These are phyloP conservation scores for Lentinula lateritia DNA, from an alignment of 768 basidiomycete genomes.

Conservation along the genomic window DNA sequence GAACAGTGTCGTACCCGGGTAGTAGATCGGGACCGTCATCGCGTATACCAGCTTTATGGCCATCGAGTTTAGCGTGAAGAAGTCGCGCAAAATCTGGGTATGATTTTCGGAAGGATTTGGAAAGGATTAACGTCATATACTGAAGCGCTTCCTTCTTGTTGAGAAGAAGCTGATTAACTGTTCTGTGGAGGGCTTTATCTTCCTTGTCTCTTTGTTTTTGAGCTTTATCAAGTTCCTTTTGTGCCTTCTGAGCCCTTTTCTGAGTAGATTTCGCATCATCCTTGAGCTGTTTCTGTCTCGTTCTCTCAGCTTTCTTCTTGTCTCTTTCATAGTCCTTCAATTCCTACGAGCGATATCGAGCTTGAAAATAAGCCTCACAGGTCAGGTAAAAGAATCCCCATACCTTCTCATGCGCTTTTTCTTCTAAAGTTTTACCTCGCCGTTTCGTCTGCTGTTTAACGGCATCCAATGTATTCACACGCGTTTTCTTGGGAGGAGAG, in stretches of 20 bases:
- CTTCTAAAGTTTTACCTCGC: background rate
- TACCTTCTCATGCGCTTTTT: background rate
- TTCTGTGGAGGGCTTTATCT: background rate
- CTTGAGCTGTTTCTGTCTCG: background rate
- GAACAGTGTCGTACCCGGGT: background rate
- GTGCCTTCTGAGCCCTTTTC: background rate
- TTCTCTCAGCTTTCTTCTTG: background rate
- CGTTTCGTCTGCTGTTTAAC: background rate
- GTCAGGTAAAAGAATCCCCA: background rate
- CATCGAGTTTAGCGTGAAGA: background rate
- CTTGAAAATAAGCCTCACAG: too few species aligned
- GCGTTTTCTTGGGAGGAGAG: constrained; percentile 1
- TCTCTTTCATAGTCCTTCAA: background rate
- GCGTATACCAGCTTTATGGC: background rate
- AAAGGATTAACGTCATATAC: background rate
- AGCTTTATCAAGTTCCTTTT: background rate
- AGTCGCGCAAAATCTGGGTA: background rate
- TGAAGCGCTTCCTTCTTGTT: background rate
- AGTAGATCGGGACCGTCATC: background rate
- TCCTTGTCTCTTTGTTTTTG: background rate
- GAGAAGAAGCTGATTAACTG: background rate
- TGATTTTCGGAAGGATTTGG: background rate
- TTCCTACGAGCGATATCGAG: background rate
- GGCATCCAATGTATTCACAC: background rate
- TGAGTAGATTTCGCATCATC: background rate